phyloP scores from a whole-genome alignment of 73 alveolate species.

The Symbiodinium natans region DNA sequence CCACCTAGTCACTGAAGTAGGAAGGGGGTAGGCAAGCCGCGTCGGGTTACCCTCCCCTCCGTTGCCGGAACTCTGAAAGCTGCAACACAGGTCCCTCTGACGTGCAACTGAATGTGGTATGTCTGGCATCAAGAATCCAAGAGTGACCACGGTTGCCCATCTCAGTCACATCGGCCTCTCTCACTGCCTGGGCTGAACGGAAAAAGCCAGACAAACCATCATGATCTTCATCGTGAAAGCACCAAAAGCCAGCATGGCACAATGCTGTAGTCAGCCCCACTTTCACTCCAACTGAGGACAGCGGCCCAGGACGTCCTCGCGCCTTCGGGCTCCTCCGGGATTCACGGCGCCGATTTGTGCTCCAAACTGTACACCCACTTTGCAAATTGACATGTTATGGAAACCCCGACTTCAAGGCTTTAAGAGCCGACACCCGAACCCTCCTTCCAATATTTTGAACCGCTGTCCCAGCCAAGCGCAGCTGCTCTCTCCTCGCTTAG shows the following conservation, averaged over 20 bases:
- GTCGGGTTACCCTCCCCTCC: background rate
- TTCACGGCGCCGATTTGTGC: background rate
- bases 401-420: background rate
- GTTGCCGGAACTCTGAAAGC: background rate
- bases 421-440: no score
- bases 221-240: background rate
- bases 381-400: background rate
- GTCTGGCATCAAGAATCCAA: background rate
- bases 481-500: background rate
- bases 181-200: no score
- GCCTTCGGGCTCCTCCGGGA: background rate
- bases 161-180: background rate
- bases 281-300: no score
- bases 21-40: no score
- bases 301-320: slow-evolving; percentile 13
- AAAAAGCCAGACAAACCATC: no score
- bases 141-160: background rate
- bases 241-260: no score
- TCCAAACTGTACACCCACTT: background rate
- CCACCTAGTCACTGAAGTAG: background rate
- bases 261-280: no score
- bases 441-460: no score
- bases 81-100: background rate
- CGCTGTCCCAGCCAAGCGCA: no score
- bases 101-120: background rate